These are phyloP conservation scores for Phytopythium mirpurense DNA, from an alignment of 352 stramenopile genomes.

Conservation along the genomic window DNA sequence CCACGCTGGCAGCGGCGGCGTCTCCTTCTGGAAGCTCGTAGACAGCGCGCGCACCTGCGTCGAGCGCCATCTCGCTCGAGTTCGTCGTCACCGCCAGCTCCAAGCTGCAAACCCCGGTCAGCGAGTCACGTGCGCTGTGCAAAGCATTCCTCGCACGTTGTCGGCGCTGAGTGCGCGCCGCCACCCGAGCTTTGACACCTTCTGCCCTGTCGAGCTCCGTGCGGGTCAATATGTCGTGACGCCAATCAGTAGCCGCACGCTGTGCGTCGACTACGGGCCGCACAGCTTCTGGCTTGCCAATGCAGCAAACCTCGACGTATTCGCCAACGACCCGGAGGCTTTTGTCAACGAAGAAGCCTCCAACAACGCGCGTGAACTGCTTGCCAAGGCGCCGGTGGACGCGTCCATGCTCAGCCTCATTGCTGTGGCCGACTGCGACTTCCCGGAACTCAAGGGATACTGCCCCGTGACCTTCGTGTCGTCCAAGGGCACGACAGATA, in stretches of 20 bases:
- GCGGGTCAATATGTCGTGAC: constrained; percentile 26
- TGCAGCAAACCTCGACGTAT: constrained; percentile 25
- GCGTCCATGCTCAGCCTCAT: constrained; percentile 63
- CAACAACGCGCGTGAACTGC: constrained; percentile 22
- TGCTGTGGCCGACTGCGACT: constrained; percentile 54
- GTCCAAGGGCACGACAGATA: background rate
- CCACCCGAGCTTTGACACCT: constrained; percentile 35
- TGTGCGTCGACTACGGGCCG: constrained; percentile 37
- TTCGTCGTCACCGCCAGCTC: constrained; percentile 18
- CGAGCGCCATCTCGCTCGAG: constrained; percentile 13
- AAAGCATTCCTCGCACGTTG: constrained; percentile 25
- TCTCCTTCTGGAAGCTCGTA: constrained; percentile 42
- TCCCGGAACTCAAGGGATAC: constrained; percentile 70
- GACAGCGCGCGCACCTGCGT: constrained; percentile 22
- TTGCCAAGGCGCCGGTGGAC: constrained; percentile 37
- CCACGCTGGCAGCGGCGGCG: constrained; percentile 29
- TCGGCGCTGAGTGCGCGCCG: constrained; percentile 17
- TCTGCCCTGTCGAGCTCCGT: constrained; percentile 59
- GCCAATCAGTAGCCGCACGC: constrained; percentile 17
- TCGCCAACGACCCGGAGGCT: constrained; percentile 19
- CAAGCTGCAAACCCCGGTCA: constrained; percentile 19
- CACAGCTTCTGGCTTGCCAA: constrained; percentile 40
- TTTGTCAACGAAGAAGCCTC: constrained; percentile 33
- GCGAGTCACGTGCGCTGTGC: constrained; percentile 10
- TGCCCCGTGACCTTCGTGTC: constrained; percentile 61